These are phyloP conservation scores for Fusarium dlaminii DNA, from an alignment of 2,329 filamentous ascomycete genomes.

Conservation along the genomic window DNA sequence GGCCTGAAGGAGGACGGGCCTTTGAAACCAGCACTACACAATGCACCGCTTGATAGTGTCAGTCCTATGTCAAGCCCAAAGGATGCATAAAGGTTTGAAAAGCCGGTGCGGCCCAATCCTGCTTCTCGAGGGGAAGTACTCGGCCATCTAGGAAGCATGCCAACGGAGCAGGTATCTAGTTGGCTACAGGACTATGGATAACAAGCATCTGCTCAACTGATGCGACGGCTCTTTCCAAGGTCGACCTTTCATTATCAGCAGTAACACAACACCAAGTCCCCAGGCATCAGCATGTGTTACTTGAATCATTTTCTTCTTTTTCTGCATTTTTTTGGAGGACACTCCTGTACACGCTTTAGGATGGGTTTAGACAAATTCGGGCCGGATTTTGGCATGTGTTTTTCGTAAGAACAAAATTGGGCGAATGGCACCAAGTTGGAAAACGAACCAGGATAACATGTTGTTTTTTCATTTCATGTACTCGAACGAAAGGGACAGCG, in stretches of 20 bases:
- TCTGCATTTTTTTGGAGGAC: constrained; percentile 7
- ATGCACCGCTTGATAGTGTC: constrained; percentile 82
- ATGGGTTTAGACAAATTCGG: constrained; percentile 33
- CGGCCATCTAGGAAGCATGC: constrained; percentile 3
- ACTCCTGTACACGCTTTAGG: constrained; percentile 38
- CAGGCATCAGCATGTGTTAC: neutral
- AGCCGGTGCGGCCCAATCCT: neutral
- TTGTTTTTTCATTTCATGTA: constrained; percentile 24
- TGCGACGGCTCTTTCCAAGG: neutral
- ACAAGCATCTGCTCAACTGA: constrained; percentile 18
- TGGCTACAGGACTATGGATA: constrained; percentile 23
- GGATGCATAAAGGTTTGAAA: constrained; percentile 17
- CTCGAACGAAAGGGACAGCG: constrained; percentile 22
- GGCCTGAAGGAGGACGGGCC: constrained; percentile 60
- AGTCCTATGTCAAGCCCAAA: constrained; percentile 60
- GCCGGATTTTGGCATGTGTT: constrained; percentile 22
- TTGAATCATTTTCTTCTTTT: constrained; percentile 20
- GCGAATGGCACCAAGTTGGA: neutral
- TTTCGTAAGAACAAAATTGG: constrained; percentile 9
- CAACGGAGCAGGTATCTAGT: constrained; percentile 45
- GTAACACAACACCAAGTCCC: neutral
- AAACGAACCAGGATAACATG: neutral
- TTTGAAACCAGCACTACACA: constrained; percentile 84
- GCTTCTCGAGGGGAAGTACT: neutral
- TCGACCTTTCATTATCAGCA: neutral